Evolutionary conservation across 2,329 filamentous ascomycete species (phyloP), one percentile per base, ranked within the genome.

Genomic region (Colletotrichum spinosum): DNA sequence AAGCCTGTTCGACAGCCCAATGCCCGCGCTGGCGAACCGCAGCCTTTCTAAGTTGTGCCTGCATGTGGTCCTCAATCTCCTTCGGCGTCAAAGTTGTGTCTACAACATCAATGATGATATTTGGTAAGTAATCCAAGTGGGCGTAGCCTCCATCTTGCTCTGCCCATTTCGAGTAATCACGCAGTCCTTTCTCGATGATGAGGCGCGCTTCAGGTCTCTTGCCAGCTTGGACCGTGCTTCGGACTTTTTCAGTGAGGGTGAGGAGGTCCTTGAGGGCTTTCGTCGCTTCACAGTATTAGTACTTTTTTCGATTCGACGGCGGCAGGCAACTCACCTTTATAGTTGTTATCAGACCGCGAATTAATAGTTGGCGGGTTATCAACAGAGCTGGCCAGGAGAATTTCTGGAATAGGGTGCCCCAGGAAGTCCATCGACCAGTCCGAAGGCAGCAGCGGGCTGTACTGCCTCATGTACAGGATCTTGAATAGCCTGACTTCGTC

Each of bases 401-500:
- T 67, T 12, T 77, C 77, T 1, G 75, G 74, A 34, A 82, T 75
- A 10, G 80, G 80, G 1, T 82, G 73, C 1, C 74, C 77, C 8
- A 77, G 69, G n/a, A 82, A 75, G 55, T 81, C 79, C 12, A 80
- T 69, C 12, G 74, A 71, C 80, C 80, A 82, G 37, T 79, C 75
- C 5, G 71, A 61, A 2, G 80, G 80, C 10, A 82, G 67, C 37
- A 82, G 74, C 2, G 80, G 76, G 3, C 78, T 72, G 60, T 80
- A 76, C 64, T 80, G 76, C n/a, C 80, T 71, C 68, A 78, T 72
- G 64, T 76, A 82, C 2, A 82, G 68, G 42, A 79, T 75, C 69
- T 80, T 77, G 58, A 81, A 82, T 38, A 82, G 74, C 2, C 69
- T 72, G 37, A 80, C 78, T 68, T 87, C 86, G n/a, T 81, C 81